Conservation (phyloP, 257 asterid genomes). For the Solanum chmielewskii region DNA sequence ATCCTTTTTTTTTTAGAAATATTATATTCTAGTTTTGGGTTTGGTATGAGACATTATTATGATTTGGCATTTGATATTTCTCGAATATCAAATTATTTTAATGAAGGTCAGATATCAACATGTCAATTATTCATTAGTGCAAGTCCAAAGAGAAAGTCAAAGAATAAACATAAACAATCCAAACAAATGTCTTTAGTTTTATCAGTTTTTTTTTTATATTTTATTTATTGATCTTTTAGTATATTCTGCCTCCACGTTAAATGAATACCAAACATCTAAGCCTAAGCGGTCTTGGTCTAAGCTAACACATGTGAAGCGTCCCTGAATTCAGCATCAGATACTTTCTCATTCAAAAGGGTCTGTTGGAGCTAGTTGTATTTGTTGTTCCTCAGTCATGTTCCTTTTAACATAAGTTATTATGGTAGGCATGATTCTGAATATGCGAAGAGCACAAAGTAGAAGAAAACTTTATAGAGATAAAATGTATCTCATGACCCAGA, state of each 20-base stretch:
- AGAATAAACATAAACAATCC: background rate
- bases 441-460: background rate
- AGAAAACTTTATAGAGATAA: background rate
- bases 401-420: too few relatives aligned
- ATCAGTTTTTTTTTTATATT: too few relatives aligned
- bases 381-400: background rate
- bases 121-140: background rate
- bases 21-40: too few relatives aligned
- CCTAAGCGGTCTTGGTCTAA: background rate
- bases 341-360: background rate
- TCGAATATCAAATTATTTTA: background rate
- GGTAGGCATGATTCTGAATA: background rate
- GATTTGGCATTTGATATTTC: background rate
- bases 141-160: background rate
- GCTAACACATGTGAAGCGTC: background rate
- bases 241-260: background rate
- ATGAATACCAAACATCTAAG: too few relatives aligned
- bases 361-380: background rate
- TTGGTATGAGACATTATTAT: background rate
- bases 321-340: background rate
- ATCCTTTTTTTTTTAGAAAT: too few relatives aligned
- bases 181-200: background rate
- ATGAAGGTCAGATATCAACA: background rate
- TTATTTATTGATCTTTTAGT: background rate
- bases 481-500: background rate